These are phyloP conservation scores for Zygosaccharomyces bailii DNA, from an alignment of 805 yeast genomes.

Conservation along the genomic window DNA sequence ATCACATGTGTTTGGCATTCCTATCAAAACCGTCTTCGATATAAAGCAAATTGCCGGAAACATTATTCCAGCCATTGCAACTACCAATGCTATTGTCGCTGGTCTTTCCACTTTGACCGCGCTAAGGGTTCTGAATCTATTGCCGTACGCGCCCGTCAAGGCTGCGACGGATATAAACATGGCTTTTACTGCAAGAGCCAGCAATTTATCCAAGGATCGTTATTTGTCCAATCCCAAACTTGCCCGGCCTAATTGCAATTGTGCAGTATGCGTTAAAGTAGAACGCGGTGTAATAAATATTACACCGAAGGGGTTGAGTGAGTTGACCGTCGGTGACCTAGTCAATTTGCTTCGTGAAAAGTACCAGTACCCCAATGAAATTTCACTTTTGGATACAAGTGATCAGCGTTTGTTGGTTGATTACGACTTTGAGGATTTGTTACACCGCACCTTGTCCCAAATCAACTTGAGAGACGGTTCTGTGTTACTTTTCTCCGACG, in stretches of 20 bases:
- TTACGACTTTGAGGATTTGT: conserved; percentile 81
- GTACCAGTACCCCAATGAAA: conserved; percentile 48
- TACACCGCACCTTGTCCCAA: conserved; percentile 44
- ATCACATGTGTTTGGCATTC: conserved; percentile 66
- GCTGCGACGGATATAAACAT: conserved; percentile 40
- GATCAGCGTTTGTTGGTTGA: conserved; percentile 69
- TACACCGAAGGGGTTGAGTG: conserved; percentile 22
- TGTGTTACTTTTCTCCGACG: conserved; percentile 71
- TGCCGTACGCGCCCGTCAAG: conserved; percentile 32
- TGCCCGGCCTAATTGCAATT: conserved; percentile 61
- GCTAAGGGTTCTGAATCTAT: conserved; percentile 46
- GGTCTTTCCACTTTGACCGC: conserved; percentile 82
- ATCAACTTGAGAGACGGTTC: conserved; percentile 60
- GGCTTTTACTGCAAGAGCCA: conserved; percentile 51
- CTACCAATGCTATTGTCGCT: conserved; percentile 93
- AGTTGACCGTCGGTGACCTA: conserved; percentile 46
- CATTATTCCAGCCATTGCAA: conserved; percentile 97
- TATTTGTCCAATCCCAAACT: conserved; percentile 63
- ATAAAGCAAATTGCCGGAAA: conserved; percentile 95
- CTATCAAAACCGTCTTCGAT: conserved; percentile 72
- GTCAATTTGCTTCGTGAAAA: conserved; percentile 46
- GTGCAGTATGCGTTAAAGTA: conserved; percentile 60
- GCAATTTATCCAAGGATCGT: conserved; percentile 44
- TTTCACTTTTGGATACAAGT: conserved; percentile 31
- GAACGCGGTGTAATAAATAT: conserved; percentile 49